phyloP scores from a whole-genome alignment of 129 eudicot genomes.

The Oenanthe sinensis region DNA sequence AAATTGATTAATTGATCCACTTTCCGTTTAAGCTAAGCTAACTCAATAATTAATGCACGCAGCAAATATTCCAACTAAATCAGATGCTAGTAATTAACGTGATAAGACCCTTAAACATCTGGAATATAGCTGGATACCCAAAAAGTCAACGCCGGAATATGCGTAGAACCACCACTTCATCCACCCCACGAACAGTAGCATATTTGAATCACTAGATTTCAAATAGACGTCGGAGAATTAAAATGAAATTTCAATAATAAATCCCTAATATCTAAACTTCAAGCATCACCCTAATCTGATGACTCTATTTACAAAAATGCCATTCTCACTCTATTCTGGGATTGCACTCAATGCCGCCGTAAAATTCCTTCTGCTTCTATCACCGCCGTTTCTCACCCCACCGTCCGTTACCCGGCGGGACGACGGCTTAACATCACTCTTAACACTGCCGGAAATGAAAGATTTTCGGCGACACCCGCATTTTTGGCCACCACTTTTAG shows the following conservation, averaged over 20 bases:
- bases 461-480: constrained; percentile 5
- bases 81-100: constrained; percentile 24
- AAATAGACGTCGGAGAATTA: neutral
- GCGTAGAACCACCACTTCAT: neutral
- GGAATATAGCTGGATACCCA: neutral
- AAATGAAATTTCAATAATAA: neutral
- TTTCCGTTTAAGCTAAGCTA: neutral
- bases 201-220: neutral
- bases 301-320: constrained; percentile 23
- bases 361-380: constrained; percentile 35
- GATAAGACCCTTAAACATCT: neutral
- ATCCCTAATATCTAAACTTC: neutral
- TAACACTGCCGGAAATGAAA: neutral
- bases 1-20: neutral
- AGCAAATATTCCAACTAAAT: constrained; percentile 1
- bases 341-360: constrained; percentile 53
- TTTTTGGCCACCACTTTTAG: constrained; percentile 14
- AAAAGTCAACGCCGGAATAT: constrained; percentile 1
- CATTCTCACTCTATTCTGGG: constrained; percentile 41
- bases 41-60: neutral
- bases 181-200: neutral
- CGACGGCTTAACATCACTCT: constrained; percentile 7
- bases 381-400: constrained; percentile 16
- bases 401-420: constrained; percentile 45
- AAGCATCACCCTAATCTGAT: neutral